Percentiles rank a stretch among this genome's conserved stretches.
Evolutionary conservation across 2,329 filamentous ascomycete genomes (phyloP).

Genomic region (Neonectria coccinea): DNA sequence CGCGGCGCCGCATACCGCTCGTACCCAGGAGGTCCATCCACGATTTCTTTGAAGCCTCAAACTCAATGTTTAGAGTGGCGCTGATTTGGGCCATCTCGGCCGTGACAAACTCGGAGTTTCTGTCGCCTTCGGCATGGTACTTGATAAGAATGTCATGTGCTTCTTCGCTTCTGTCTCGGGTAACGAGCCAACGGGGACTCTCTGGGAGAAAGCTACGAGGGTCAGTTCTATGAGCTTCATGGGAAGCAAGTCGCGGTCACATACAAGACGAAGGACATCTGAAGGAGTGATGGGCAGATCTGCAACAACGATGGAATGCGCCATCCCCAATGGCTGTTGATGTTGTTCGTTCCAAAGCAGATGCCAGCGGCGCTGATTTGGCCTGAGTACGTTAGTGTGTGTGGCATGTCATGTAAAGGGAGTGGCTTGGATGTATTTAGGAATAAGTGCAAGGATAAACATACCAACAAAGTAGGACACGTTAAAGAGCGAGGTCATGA

Average conservation of each 20-base stretch:
- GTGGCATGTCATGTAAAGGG: background rate
- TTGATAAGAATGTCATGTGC: slow-evolving; percentile 49
- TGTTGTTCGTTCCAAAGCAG: slow-evolving; percentile 58
- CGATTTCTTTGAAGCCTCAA: slow-evolving; percentile 61
- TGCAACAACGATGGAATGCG: slow-evolving; percentile 60
- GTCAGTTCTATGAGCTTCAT: background rate
- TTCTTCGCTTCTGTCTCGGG: slow-evolving; percentile 48
- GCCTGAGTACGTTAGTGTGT: background rate
- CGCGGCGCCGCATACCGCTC: slow-evolving; percentile 61
- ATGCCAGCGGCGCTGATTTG: slow-evolving; percentile 62
- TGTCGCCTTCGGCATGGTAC: slow-evolving; percentile 65
- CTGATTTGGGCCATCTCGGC: slow-evolving; percentile 72
- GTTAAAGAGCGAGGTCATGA: slow-evolving; percentile 52
- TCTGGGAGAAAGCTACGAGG: slow-evolving; percentile 43
- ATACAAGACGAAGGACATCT: slow-evolving; percentile 55
- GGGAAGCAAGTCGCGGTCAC: slow-evolving; percentile 8
- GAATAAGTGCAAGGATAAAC: background rate
- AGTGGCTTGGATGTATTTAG: background rate
- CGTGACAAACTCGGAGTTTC: slow-evolving; percentile 63
- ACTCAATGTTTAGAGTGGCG: slow-evolving; percentile 65
- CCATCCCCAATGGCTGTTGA: slow-evolving; percentile 48
- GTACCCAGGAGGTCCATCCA: slow-evolving; percentile 65
- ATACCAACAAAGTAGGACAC: slow-evolving; percentile 66
- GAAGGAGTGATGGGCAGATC: slow-evolving; percentile 53
- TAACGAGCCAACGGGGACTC: slow-evolving; percentile 51